Evolutionary conservation across 2,329 filamentous ascomycete species (phyloP), one percentile per base, ranked within the genome.

Genomic region (Fusarium denticulatum): DNA sequence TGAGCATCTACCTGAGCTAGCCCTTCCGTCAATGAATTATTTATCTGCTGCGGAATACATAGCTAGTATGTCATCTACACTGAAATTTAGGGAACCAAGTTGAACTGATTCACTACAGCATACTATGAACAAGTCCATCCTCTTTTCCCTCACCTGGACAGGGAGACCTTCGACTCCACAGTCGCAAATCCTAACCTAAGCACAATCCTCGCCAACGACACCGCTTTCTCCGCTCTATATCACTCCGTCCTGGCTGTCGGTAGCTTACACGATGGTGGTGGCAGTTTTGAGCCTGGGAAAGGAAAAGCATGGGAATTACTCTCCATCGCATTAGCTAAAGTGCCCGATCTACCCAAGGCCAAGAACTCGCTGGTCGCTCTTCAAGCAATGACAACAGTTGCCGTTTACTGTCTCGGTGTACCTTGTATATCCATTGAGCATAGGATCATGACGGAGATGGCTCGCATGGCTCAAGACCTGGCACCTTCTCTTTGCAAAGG

Each of bases 91-190:
- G n/a, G n/a, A n/a, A n/a, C n/a, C n/a, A n/a, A n/a, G n/a, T 2
- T 34, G 6, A 3, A 24, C 30, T 30, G 20, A 50, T 14, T 24
- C 8, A 32, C 22, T 1, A 0, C 4, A 77, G 75, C 39, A 22
- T 77, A 77, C n/a, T 77, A 74, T 4, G 66, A 77, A 15, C 53
- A 47, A n/a, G 71, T 77, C 11, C 74, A 77, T 28, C 74, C 72
- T 14, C 26, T 77, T 1, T 77, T 72, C 8, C 75, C 75, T 7
- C 66, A 74, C 28, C 18, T 77, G 1, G 68, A 73, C 15, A 57
- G 71, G 7, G 30, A 46, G 1, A 52, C 60, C 0, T 76, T 77
- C 40, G 67, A 77, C 24, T 15, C 67, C 12, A 68, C 60, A 5
- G 37, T 47, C 5, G 49, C 65, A 6, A 58, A 28, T 6, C 15